Evolutionary conservation across 331 rosid species (phyloP).

Genomic region (Dryas integrifolia): DNA sequence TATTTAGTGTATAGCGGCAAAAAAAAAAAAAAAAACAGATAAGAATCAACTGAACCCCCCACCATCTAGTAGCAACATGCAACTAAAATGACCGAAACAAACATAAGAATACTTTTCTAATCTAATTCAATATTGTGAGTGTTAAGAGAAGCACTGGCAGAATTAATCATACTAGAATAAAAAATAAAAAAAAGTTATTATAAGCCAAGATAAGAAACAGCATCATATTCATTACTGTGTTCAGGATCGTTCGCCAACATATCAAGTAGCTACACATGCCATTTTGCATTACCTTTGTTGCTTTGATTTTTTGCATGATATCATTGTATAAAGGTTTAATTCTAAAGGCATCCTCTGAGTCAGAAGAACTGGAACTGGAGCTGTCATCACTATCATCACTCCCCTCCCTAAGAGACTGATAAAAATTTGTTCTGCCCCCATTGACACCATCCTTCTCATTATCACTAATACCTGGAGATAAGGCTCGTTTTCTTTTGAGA

Average conservation of each 20-base stretch:
- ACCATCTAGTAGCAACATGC: background rate
- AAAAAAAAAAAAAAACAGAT: background rate
- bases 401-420: background rate
- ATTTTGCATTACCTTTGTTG: constrained; percentile 7
- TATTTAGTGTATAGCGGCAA: no score
- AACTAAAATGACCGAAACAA: background rate
- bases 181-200: background rate
- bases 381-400: background rate
- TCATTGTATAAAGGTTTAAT: background rate
- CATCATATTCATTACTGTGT: constrained; percentile 8
- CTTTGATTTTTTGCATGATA: background rate
- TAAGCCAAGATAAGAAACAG: constrained; percentile 18
- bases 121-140: background rate
- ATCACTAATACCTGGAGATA: background rate
- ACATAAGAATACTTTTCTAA: background rate
- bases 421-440: background rate
- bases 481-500: constrained; percentile 23
- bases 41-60: background rate
- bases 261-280: constrained; percentile 17
- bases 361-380: constrained; percentile 8
- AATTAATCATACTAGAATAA: background rate
- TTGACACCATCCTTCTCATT: background rate
- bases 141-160: background rate
- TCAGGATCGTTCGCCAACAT: constrained; percentile 19
- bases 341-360: background rate